These are phyloP conservation scores for Talaromyces thailandensis DNA, from an alignment of 495 filamentous ascomycete genomes.

Conservation along the genomic window DNA sequence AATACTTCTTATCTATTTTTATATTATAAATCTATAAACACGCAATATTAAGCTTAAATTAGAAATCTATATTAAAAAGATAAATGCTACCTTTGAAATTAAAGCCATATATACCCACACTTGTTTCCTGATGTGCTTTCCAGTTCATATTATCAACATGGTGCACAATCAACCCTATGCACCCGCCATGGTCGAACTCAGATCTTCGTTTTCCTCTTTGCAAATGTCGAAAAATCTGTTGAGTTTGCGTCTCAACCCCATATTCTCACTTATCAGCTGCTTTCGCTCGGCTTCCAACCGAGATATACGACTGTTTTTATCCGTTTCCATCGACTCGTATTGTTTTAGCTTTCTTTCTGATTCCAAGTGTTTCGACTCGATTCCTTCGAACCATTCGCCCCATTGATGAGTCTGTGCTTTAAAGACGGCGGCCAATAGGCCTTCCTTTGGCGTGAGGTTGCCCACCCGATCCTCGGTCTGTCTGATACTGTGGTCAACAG, in stretches of 20 bases:
- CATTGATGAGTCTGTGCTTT: not conserved
- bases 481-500: not conserved
- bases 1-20: no score
- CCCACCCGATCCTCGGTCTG: not conserved
- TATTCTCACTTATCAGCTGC: not conserved
- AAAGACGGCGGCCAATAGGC: not conserved
- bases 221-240: no score
- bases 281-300: not conserved
- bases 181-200: not conserved
- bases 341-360: not conserved
- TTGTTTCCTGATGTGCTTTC: not conserved
- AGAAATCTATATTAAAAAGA: no score
- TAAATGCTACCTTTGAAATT: no score
- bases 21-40: no score
- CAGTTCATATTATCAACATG: not conserved
- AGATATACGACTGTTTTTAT: not conserved
- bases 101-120: not conserved
- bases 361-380: not conserved
- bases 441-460: not conserved
- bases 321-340: not conserved
- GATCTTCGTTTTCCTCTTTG: no score
- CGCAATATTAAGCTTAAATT: no score
- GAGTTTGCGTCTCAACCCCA: not conserved
- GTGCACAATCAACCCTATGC: not conserved
- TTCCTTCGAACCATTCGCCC: not conserved